Base-by-base conservation (phyloP, 2,329 filamentous ascomycete genomes). In the Ophiostoma ulmi region DNA sequence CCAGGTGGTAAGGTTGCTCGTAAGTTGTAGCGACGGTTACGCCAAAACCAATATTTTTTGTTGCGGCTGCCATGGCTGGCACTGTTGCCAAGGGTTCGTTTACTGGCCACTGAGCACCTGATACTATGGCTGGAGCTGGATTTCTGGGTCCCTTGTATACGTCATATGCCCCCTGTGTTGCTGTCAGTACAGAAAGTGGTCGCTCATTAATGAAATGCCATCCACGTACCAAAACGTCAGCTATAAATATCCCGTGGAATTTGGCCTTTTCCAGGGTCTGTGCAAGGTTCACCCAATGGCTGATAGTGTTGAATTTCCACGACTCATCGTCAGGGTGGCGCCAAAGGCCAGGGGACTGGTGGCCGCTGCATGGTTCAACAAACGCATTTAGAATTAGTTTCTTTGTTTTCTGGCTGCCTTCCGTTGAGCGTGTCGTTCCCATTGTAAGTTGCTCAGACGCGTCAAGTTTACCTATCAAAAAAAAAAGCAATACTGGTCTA, bases 281-380 rank as follows among this genome's bases (percentile, higher is more conserved):
- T 7, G 70, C 70, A 22, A 71, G 61, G 1, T 66, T 26, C 1
- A 66, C 64, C 70, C 70, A 71, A 61, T 71, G 58, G 1, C 17
- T 8, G 44, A 88, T 79, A 36, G 85, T 81, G 72, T 87, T 87
- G 77, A 91, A 91, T 22, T 85, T 79, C 74, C 83, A 83, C 1
- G 88, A 90, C 73, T 86, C 80, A 73, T 91, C 88, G 20, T 86
- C 81, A 1, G 88, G 89, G 74, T 91, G 88, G 48, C 84, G 82
- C 88, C 88, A 83, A 26, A 83, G 75, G 1, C 81, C 80, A 5
- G 82, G 82, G 1, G 81, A 83, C 73, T 84, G 82, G 70, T 85
- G 83, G 3, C 82, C 82, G 68, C 78, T 79, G 74, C 78, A 78
- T 78, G 69, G 39, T 58, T 66, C 67, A 20, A 70, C 71, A 64